Evolutionary conservation across 192 early-diverging fungal species (phyloP).

Genomic region (Rhizophagus prolifer): DNA sequence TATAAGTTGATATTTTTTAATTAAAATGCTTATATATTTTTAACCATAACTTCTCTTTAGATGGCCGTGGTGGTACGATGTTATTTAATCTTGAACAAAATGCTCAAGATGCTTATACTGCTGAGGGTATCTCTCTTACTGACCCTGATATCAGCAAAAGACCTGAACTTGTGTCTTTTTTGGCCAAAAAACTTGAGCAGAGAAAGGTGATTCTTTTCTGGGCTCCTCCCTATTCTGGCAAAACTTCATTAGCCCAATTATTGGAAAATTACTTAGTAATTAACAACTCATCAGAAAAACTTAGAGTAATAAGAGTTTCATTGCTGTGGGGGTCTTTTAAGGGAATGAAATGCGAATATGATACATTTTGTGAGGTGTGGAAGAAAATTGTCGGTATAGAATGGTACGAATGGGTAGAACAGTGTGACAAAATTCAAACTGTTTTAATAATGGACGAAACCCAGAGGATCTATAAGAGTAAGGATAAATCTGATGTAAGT

Average conservation of each 20-base stretch:
- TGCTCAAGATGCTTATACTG: background rate
- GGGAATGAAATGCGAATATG: no score
- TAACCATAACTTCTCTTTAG: background rate
- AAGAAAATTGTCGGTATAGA: background rate
- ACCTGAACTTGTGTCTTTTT: background rate
- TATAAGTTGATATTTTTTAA: background rate
- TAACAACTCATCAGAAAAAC: no score
- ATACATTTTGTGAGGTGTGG: no score
- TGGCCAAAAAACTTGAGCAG: background rate
- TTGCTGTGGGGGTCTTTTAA: no score
- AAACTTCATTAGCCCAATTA: no score
- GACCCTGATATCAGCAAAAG: background rate
- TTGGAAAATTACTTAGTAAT: no score
- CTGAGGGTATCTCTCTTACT: background rate
- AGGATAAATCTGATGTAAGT: background rate
- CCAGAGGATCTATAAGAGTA: conserved; percentile 15
- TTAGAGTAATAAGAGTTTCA: no score
- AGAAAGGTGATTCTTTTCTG: conserved; percentile 12
- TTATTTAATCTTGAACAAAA: no score
- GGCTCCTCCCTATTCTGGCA: conserved; percentile 13
- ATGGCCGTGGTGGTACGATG: background rate
- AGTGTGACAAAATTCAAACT: conserved; percentile 17
- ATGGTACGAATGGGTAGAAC: conserved; percentile 16
- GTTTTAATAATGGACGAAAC: no score
- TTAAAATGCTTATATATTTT: background rate